Conservation (phyloP, 2,329 filamentous ascomycete genomes). For the Blastomyces silverae region DNA sequence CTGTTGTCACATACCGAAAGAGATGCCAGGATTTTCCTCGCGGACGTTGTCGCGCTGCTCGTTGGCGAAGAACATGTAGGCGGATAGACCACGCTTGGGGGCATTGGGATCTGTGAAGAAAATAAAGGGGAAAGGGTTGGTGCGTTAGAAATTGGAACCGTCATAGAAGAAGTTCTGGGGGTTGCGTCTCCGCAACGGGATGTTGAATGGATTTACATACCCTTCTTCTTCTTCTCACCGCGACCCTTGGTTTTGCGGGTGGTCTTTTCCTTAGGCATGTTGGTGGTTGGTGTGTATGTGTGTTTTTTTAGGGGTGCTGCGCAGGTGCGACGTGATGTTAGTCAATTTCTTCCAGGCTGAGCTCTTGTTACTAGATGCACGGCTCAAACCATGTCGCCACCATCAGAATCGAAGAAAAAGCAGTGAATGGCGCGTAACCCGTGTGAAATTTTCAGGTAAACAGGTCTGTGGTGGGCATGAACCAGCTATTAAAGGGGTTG, state of each 20-base stretch:
- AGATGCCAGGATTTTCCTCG: slow-evolving; percentile 95
- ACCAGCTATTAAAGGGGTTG: background rate
- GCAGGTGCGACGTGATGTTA: background rate
- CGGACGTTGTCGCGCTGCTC: slow-evolving; percentile 98
- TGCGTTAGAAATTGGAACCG: slow-evolving; percentile 12
- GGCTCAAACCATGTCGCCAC: background rate
- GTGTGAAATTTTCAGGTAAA: background rate
- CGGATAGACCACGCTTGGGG: slow-evolving; percentile 97
- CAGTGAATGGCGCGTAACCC: slow-evolving; percentile 1
- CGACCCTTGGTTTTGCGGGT: slow-evolving; percentile 56
- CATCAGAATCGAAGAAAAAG: background rate
- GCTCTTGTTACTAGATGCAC: background rate
- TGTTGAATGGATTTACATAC: slow-evolving; percentile 38
- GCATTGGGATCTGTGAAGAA: slow-evolving; percentile 73
- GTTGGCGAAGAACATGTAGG: slow-evolving; percentile 99
- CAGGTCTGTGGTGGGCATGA: background rate
- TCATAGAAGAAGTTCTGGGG: background rate
- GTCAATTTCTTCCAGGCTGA: background rate
- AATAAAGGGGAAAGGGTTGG: slow-evolving; percentile 13
- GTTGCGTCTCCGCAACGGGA: background rate
- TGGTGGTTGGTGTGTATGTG: slow-evolving; percentile 28
- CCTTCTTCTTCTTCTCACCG: slow-evolving; percentile 66
- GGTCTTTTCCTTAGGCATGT: slow-evolving; percentile 61
- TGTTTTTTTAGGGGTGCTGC: background rate
- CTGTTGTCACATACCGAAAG: slow-evolving; percentile 61